Evolutionary conservation across 1,284 basidiomycete genomes (phyloP), one percentile per base, ranked within the genome.

Genomic region (Jaminaea rosea): DNA sequence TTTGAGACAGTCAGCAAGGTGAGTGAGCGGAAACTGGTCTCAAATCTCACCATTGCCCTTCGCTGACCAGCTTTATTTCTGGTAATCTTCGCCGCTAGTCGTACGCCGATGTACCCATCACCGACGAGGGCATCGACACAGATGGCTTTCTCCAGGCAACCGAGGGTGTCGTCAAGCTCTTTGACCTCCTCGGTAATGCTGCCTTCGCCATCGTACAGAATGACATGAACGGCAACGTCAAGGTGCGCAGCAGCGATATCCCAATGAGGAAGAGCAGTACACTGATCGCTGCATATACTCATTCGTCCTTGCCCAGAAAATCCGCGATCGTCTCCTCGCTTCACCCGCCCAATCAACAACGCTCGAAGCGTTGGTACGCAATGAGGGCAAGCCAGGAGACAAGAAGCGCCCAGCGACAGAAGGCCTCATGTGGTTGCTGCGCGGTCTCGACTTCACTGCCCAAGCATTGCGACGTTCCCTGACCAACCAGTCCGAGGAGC

Each of bases 171-270:
- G 86, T 93, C 60, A 84, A 85, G 62, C 79, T 99, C 64, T 96
- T 98, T 91, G 93, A 90, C 78, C 79, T 96, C 21, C 84, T 98
- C 46, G 86, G 87, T 57, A 89, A 87, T 62, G 77, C 86, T 3
- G 88, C 92, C 0, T 97, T 99, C 74, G 65, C 78, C 2, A 79
- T 86, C 23, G 93, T 99, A 6, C 84, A 91, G 76, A 82, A 76
- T 62, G 94, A 99, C 77, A 75, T 99, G 65, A 87, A 82, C 55
- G 88, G 90, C 24, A 99, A 99, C 78, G 94, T 98, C 75, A 78
- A 79, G 42, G 66, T 69, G 49, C 45, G 64, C 58, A 15, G 31
- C 31, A 32, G 31, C 10, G 31, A 32, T 32, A 32, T 8, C n/a
- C 15, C 28, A 29, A 17, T 26, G 13, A 24, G 31, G n/a, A 10